Base-by-base conservation (phyloP, 192 early-diverging fungal species). In the Linnemannia zychae region DNA sequence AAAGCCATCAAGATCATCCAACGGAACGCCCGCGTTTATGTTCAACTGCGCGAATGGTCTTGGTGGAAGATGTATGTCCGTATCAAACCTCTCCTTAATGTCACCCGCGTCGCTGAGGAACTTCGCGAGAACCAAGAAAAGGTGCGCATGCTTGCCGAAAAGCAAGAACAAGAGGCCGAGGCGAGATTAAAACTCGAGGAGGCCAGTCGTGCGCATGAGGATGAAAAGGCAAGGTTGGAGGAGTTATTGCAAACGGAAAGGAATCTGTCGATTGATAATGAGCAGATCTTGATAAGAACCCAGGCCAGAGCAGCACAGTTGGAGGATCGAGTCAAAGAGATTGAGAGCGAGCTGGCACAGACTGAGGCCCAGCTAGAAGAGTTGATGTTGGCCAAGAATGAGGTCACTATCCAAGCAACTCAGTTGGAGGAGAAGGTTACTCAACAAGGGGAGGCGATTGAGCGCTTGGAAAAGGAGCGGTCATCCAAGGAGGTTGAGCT, bases 61-160 rank as follows among this genome's bases (percentile, higher is more conserved):
- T 99, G 98, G 98, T 98, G 97, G 97, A 94, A 94, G 75, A 94
- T 99, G 50, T 99, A 97, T 88, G 92, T 94, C 75, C 96, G 96
- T 36, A 94, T 97, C 81, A 98, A 97, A 87, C 97, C 97, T 17
- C 88, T 97, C 70, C 89, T 97, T 50, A 94, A 93, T 47, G 95
- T 97, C 16, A 95, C 95, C 28, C 92, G 95, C 4, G 90, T 92
- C 16, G 96, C 97, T 66, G 95, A 96, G 79, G 96, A 97, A 80
- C 80, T 97, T 52, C 91, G 92, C 53, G 90, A 93, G 68, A 92
- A 92, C 33, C 95, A 97, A 72, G 90, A 94, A 76, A 81, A 90
- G 17, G 92, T 94, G 20, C 89, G 91, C 17, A 94, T 96, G 79
- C 91, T 95, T 68, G 94, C 96, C 76, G 89, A 94, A 72, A 91